Base-by-base conservation (phyloP, 1,284 basidiomycete genomes). In the Meira miltonrushii region DNA sequence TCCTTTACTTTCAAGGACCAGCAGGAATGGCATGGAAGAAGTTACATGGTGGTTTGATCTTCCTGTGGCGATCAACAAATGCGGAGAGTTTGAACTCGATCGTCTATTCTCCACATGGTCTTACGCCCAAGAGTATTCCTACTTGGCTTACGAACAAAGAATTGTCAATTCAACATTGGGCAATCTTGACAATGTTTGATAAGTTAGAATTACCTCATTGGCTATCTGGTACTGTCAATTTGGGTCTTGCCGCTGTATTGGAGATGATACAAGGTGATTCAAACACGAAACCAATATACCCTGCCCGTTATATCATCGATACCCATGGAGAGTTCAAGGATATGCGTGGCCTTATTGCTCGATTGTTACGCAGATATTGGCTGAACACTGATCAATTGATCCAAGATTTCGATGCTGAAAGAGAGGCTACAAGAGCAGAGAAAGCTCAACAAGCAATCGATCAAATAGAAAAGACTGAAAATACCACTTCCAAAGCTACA, bases 301-400 rank as follows among this genome's bases (percentile, higher is more conserved):
- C 39, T 21, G 38, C 56, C 8, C 8, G 28, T 7, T 39, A 57
- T 8, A 33, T 61, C 6, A 40, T 61, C 8, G 55, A 46, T 25
- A 61, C 59, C 8, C 59, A 61, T 33, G 59, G 57, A 25, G 59
- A 61, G 33, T 38, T 40, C 28, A 61, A 61, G 49, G 23, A 39
- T 19, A 55, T 48, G 9, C 37, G 39, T 37, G 59, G 59, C 4
- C 13, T 61, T 1, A 49, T 61, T 23, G 50, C 50, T 19, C 13
- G 17, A 4, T 28, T 53, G 15, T 17, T 53, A 5, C 17, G 28
- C n/a, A 39, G 50, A 39, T 53, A 53, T 28, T 53, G 46, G 46
- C 23, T 48, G 2, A 33, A 33, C 28, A 33, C 28, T 33, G 28
- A 33, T 8, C 28, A 33, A 33, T 33, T 33, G 28, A 33, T 33